Base-by-base conservation (phyloP, 2,329 filamentous ascomycete genomes). In the Onygenales sp. region DNA sequence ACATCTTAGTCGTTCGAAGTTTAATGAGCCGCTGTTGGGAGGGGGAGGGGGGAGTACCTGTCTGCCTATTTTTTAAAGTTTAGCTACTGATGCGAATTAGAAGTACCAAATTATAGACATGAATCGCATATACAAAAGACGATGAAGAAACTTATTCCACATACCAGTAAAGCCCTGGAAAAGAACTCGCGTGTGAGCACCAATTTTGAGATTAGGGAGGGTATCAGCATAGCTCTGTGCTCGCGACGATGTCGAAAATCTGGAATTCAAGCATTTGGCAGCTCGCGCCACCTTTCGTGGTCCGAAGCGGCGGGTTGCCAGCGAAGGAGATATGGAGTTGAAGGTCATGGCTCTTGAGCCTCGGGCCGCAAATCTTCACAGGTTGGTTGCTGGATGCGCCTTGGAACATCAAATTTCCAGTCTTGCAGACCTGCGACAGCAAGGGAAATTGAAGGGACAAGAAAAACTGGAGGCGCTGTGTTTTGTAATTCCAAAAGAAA, bases 141-240 rank as follows among this genome's bases (percentile, higher is more conserved):
- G 32, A 44, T 11, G 31, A n/a, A n/a, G 27, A 36, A 21, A 10
- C n/a, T 7, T 21, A 17, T 34, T 21, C 6, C 8, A 45, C 57
- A 56, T 61, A 70, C 84, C 84, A 14, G 84, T 87, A 66, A 87
- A 87, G 1, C 84, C 84, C 62, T 87, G 84, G 61, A 85, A 87
- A 53, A 87, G 77, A 54, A 87, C 84, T 49, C 77, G 75, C 0
- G 84, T 87, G 63, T 86, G 77, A 33, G 76, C 73, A 13, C 83
- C 83, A 59, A 87, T 86, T 59, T 79, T 84, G 55, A 87, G 71
- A 61, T 87, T 86, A 3, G 73, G 71, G 36, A 86, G 77, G 0
- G 84, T 87, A 61, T 84, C 78, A 49, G 77, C 77, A 66, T 84
- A 84, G 27, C 60, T 60, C 6, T 60, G 58, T 5, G 9, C 52